Conservation (phyloP, 305 asterid species). For the Rubia tinctorum region DNA sequence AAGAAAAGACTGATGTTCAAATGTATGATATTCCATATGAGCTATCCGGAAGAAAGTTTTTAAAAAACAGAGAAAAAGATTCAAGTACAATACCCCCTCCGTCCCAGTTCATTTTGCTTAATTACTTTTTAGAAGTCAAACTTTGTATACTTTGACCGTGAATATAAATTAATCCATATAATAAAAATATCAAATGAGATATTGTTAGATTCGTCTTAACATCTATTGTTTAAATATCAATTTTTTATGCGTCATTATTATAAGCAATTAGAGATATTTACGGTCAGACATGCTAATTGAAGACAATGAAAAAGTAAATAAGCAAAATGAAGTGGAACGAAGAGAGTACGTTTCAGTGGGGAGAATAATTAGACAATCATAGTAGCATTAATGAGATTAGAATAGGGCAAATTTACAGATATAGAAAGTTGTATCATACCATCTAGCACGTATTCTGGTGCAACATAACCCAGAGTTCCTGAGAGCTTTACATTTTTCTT, state of each 20-base stretch:
- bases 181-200: too few species aligned
- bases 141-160: too few species aligned
- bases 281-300: too few species aligned
- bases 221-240: too few species aligned
- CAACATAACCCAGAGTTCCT: constrained; percentile 86
- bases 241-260: too few species aligned
- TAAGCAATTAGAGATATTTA: too few species aligned
- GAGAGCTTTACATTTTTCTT: constrained; percentile 61
- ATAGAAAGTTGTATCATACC: constrained; percentile 40
- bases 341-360: not conserved
- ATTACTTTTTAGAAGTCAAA: too few species aligned
- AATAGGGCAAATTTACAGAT: constrained; percentile 10
- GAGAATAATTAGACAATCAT: not conserved
- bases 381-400: not conserved
- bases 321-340: too few species aligned
- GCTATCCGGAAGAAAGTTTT: not conserved
- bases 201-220: too few species aligned
- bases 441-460: constrained; percentile 85
- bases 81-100: not conserved
- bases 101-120: too few species aligned
- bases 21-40: not conserved
- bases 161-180: too few species aligned
- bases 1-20: not conserved
- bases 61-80: not conserved
- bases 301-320: too few species aligned